Base-by-base conservation (phyloP, 345 rosid species). In the Sisymbrium irio region DNA sequence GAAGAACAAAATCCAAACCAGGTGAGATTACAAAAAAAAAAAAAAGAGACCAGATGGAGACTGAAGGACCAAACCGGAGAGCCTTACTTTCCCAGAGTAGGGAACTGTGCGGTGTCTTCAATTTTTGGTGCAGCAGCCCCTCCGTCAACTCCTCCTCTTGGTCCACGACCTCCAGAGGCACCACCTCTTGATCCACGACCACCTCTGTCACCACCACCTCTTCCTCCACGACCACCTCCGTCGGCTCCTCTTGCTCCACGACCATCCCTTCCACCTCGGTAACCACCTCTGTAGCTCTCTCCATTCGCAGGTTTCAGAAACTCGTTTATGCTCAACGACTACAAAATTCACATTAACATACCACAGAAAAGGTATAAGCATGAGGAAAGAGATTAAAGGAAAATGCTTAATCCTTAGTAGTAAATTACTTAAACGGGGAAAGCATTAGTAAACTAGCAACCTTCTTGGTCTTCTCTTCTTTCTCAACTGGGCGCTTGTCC, bases 231-330 rank as follows among this genome's bases (percentile, higher is more conserved):
- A 22, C 25, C 25, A 22, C 72, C 55, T 66, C 85, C 58, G 11
- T 3, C 65, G 9, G 35, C 73, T 1, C 84, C 88, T 69, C 88
- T 74, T 28, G 81, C 25, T 11, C 44, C 81, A 4, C 92, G 83
- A 32, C 72, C 71, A 5, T 79, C 83, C 0, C 82, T 88, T 4
- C 86, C 83, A 1, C 86, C 88, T 2, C 87, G 84, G 0, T 84
- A 82, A 0, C 92, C 85, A 3, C 89, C 81, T 32, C 81, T 76
- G 79, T 32, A 73, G 22, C 66, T 82, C 32, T 82, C 89, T 35
- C 90, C 90, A 50, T 87, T 86, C 45, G 84, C 85, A 51, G 92
- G 91, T 81, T 83, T 89, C 84, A 87, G 78, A 80, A 87, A 89
- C 74, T 87, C 93, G 53, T 85, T 86, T 35, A 87, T 82, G 88